These are phyloP conservation scores for Symbiodinium pilosum DNA, from an alignment of 73 alveolate genomes.

Conservation along the genomic window DNA sequence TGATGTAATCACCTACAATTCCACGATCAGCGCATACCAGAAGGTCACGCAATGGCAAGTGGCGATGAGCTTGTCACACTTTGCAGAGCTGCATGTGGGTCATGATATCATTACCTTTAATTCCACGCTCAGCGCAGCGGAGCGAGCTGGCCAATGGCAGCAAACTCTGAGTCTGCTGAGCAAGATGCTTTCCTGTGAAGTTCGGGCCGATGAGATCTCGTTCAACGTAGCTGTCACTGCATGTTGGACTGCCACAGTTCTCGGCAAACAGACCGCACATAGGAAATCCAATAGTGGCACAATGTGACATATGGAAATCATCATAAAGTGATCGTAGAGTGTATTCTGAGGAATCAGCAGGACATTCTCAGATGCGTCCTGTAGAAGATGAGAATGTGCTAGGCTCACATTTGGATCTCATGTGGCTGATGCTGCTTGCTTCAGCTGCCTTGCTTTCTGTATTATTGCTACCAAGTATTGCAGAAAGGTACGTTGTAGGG, in stretches of 20 bases:
- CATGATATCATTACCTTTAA: background rate
- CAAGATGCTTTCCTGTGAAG: background rate
- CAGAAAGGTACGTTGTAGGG: too few relatives aligned
- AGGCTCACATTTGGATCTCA: too few relatives aligned
- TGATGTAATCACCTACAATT: background rate
- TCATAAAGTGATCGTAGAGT: too few relatives aligned
- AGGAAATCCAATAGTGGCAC: too few relatives aligned
- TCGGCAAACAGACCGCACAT: too few relatives aligned
- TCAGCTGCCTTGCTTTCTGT: too few relatives aligned
- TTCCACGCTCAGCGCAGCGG: background rate
- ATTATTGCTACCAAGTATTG: too few relatives aligned
- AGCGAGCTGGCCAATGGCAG: background rate
- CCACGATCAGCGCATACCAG: background rate
- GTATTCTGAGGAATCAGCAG: too few relatives aligned
- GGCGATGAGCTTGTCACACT: background rate
- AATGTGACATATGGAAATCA: too few relatives aligned
- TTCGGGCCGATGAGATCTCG: background rate
- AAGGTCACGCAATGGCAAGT: background rate
- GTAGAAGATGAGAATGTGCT: too few relatives aligned
- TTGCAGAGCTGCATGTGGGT: background rate
- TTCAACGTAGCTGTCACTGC: background rate
- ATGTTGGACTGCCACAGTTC: background rate
- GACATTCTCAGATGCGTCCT: too few relatives aligned
- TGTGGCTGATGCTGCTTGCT: too few relatives aligned
- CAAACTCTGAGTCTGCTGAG: background rate